phyloP scores from a whole-genome alignment of 1,284 basidiomycete genomes.

The Ustilago hordei region DNA sequence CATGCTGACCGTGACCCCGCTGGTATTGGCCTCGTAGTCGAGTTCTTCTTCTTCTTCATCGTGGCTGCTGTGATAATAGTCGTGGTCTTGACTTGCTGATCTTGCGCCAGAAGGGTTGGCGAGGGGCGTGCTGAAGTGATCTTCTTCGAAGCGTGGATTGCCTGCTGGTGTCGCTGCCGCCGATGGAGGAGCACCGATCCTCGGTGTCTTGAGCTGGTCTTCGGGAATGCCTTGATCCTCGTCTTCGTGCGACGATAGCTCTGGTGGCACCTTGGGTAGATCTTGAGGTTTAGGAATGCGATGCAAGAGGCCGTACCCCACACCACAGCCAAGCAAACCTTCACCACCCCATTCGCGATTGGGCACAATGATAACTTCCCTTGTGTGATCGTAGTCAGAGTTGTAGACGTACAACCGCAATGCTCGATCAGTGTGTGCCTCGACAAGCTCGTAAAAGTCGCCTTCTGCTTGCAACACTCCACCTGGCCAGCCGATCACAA shows the following conservation, averaged over 20 bases:
- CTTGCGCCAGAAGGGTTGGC: constrained; percentile 17
- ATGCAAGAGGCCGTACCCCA: constrained; percentile 65
- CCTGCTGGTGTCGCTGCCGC: constrained; percentile 21
- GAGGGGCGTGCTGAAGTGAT: constrained; percentile 32
- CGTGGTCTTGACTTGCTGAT: constrained; percentile 16
- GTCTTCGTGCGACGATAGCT: constrained; percentile 23
- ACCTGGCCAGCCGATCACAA: constrained; percentile 93
- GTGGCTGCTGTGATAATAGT: constrained; percentile 24
- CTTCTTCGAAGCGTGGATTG: constrained; percentile 24
- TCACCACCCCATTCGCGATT: constrained; percentile 67
- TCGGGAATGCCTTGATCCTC: constrained; percentile 18
- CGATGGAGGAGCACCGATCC: constrained; percentile 35
- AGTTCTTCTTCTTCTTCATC: constrained; percentile 44
- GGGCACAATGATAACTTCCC: constrained; percentile 66
- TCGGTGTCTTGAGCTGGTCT: constrained; percentile 38
- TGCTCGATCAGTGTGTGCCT: constrained; percentile 91
- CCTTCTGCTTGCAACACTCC: constrained; percentile 85
- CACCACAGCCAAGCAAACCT: constrained; percentile 65
- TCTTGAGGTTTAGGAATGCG: constrained; percentile 62
- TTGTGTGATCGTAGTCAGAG: constrained; percentile 83
- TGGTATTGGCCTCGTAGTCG: constrained; percentile 46
- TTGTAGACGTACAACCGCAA: constrained; percentile 95
- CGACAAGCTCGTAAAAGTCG: constrained; percentile 96
- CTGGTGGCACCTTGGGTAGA: constrained; percentile 41
- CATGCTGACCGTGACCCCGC: constrained; percentile 57